Conservation (phyloP, 73 alveolate species). For the Paramecium octaurelia region DNA sequence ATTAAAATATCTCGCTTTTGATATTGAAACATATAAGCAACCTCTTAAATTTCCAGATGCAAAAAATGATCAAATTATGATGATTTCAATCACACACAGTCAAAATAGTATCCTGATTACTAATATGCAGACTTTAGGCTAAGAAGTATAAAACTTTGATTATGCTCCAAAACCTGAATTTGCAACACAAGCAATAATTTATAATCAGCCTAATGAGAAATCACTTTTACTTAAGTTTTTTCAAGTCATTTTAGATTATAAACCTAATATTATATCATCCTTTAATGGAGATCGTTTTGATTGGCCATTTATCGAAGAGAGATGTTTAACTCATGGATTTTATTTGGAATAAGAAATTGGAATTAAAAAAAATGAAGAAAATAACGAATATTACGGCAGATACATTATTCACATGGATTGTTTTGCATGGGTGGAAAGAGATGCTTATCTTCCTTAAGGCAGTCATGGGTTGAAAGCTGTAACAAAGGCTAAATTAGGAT, state of each 20-base stretch:
- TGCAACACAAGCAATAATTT: conserved; percentile 86
- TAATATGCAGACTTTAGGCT: conserved; percentile 84
- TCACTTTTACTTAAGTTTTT: conserved; percentile 76
- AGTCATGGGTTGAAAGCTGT: conserved; percentile 98
- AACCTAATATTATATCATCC: conserved; percentile 87
- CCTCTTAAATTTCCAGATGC: conserved; percentile 96
- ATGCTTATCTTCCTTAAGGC: conserved; percentile 98
- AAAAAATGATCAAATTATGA: conserved; percentile 89
- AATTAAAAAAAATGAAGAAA: conserved; percentile 71
- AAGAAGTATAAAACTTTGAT: conserved; percentile 91
- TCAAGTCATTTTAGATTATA: conserved; percentile 48
- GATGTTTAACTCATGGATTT: conserved; percentile 83
- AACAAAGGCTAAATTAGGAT: conserved; percentile 97
- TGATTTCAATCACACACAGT: conserved; percentile 93
- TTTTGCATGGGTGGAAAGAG: conserved; percentile 99
- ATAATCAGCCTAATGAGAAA: conserved; percentile 93
- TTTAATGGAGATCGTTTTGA: conserved; percentile 99
- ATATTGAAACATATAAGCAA: conserved; percentile 95
- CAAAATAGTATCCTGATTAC: conserved; percentile 90
- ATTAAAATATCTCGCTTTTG: conserved; percentile 90
- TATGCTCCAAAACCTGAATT: conserved; percentile 95
- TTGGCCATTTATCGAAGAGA: conserved; percentile 94
- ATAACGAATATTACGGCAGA: conserved; percentile 87
- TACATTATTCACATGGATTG: conserved; percentile 98
- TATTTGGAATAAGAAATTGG: conserved; percentile 91